Conservation (phyloP, 257 asterid genomes). For the Linaria vulgaris region DNA sequence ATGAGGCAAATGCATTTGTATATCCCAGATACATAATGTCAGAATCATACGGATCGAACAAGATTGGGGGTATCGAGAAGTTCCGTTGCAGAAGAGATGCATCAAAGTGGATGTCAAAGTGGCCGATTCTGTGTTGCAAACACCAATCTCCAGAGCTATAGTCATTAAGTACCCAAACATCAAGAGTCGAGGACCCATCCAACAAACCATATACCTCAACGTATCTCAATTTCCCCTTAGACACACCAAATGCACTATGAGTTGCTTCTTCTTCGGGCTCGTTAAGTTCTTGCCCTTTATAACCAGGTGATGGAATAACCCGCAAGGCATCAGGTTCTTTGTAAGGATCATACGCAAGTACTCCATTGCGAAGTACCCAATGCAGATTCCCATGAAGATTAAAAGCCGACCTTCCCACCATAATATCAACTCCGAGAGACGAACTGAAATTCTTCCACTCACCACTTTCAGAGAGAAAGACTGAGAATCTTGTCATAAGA, state of each 20-base stretch:
- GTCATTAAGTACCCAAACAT: background rate
- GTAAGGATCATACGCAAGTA: background rate
- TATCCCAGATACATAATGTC: no score
- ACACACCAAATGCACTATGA: background rate
- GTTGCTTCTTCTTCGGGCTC: background rate
- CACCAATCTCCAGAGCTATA: background rate
- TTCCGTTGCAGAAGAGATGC: background rate
- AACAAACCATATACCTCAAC: no score
- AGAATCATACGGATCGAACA: no score
- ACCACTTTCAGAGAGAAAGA: background rate
- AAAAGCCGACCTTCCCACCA: background rate
- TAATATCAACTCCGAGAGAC: background rate
- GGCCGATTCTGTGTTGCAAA: background rate
- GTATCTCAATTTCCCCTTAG: background rate
- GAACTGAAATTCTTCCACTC: background rate
- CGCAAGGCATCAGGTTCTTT: background rate
- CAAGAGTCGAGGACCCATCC: no score
- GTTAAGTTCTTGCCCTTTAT: background rate
- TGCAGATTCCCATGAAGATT: background rate
- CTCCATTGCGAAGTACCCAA: background rate
- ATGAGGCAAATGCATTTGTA: no score
- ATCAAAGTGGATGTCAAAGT: background rate
- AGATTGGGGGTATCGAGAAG: background rate
- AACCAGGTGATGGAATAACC: background rate
- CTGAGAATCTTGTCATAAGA: background rate